These are phyloP conservation scores for Pleurotus tuoliensis DNA, from an alignment of 768 basidiomycete genomes.

Conservation along the genomic window DNA sequence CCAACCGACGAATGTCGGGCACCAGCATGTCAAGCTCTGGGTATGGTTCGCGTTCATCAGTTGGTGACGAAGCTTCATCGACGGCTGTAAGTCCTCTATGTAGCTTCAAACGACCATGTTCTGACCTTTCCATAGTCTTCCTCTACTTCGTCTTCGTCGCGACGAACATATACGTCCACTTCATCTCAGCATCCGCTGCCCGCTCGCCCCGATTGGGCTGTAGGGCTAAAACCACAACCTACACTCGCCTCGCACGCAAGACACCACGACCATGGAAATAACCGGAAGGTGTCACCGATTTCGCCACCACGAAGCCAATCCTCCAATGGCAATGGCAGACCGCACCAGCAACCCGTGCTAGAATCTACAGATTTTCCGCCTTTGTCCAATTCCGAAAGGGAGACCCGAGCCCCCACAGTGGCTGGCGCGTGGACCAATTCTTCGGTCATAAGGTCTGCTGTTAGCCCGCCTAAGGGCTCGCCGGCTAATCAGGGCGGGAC, in stretches of 20 bases:
- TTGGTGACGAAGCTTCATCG: slow-evolving; percentile 72
- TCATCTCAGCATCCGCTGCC: slow-evolving; percentile 78
- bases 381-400: slow-evolving; percentile 30
- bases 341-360: slow-evolving; percentile 29
- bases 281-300: slow-evolving; percentile 38
- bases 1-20: slow-evolving; percentile 42
- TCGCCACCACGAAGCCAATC: slow-evolving; percentile 33
- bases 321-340: slow-evolving; percentile 26
- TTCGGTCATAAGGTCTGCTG: slow-evolving; percentile 40
- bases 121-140: slow-evolving; percentile 48
- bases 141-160: slow-evolving; percentile 76
- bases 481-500: slow-evolving; percentile 22
- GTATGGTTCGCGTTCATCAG: slow-evolving; percentile 52
- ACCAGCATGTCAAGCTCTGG: slow-evolving; percentile 46
- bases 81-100: slow-evolving; percentile 55
- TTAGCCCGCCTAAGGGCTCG: slow-evolving; percentile 38
- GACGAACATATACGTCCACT: slow-evolving; percentile 70
- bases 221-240: slow-evolving; percentile 75
- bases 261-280: slow-evolving; percentile 45
- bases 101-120: neutral
- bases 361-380: slow-evolving; percentile 73
- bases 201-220: slow-evolving; percentile 85
- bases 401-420: slow-evolving; percentile 51
- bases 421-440: slow-evolving; percentile 72
- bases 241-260: slow-evolving; percentile 51